Evolutionary conservation across 805 yeast species (phyloP).

Genomic region (Kazachstania bromeliacearum): DNA sequence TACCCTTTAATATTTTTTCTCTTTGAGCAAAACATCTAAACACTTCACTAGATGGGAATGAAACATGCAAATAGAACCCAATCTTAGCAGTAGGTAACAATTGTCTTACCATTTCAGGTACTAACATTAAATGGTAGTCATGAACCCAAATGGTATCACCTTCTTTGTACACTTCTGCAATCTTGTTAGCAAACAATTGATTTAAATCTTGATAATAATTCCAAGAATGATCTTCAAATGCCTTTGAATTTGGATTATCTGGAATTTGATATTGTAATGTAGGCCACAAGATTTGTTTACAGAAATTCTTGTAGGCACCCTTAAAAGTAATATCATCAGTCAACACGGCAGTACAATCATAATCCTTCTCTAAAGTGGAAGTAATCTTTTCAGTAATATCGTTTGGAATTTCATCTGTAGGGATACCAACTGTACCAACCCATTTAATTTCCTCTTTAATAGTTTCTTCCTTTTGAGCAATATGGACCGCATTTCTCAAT

Average conservation of each 20-base stretch:
- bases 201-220: slow-evolving; percentile 68
- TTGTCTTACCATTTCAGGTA: slow-evolving; percentile 75
- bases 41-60: slow-evolving; percentile 93
- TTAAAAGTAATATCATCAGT: slow-evolving; percentile 73
- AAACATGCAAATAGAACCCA: slow-evolving; percentile 85
- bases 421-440: slow-evolving; percentile 91
- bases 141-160: slow-evolving; percentile 88
- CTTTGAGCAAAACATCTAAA: slow-evolving; percentile 91
- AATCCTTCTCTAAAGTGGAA: slow-evolving; percentile 36
- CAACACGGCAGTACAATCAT: slow-evolving; percentile 54
- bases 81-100: slow-evolving; percentile 73
- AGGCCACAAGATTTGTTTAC: slow-evolving; percentile 95
- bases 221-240: slow-evolving; percentile 95
- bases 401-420: slow-evolving; percentile 70
- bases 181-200: slow-evolving; percentile 67
- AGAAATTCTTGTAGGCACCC: slow-evolving; percentile 85
- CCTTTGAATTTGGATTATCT: slow-evolving; percentile 86
- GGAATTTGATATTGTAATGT: slow-evolving; percentile 90
- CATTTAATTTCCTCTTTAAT: slow-evolving; percentile 41
- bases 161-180: slow-evolving; percentile 55
- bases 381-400: slow-evolving; percentile 47
- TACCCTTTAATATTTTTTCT: slow-evolving; percentile 62
- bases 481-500: slow-evolving; percentile 68
- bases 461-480: slow-evolving; percentile 39
- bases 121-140: slow-evolving; percentile 83